Percentiles rank a stretch among this genome's conserved stretches.
Evolutionary conservation across 495 filamentous ascomycete species (phyloP).

Genomic region (Penicillium psychrofluorescens): DNA sequence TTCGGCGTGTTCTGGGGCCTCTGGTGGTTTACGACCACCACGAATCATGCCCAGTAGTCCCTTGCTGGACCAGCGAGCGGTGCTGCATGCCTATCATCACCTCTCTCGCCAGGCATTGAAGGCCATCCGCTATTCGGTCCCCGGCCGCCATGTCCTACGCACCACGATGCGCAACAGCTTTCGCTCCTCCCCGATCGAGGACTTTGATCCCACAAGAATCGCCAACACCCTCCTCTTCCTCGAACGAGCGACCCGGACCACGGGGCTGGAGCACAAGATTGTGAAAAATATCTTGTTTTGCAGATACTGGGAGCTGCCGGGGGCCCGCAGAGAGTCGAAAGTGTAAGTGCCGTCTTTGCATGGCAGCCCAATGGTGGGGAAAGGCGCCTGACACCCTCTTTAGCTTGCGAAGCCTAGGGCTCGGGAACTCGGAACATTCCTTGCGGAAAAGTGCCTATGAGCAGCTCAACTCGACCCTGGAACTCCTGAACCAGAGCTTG

Average conservation of each 20-base stretch:
- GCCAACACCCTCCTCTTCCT: constrained; percentile 74
- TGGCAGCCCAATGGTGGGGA: background rate
- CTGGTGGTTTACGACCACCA: too few relatives aligned
- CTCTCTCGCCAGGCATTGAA: constrained; percentile 67
- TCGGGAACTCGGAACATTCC: constrained; percentile 17
- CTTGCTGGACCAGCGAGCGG: constrained; percentile 17
- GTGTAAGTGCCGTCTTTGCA: constrained; percentile 21
- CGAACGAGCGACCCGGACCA: constrained; percentile 53
- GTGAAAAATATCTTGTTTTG: constrained; percentile 65
- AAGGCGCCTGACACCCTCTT: constrained; percentile 11
- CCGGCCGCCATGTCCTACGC: constrained; percentile 60
- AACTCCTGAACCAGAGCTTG: constrained; percentile 67
- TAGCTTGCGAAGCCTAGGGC: constrained; percentile 26
- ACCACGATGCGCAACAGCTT: constrained; percentile 64
- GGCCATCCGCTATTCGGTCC: constrained; percentile 73
- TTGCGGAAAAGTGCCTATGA: constrained; percentile 34
- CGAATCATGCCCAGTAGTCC: too few relatives aligned
- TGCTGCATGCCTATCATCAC: constrained; percentile 72
- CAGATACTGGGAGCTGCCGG: constrained; percentile 48
- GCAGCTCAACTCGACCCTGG: constrained; percentile 60
- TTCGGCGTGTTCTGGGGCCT: too few relatives aligned
- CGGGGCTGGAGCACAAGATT: constrained; percentile 73
- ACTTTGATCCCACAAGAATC: constrained; percentile 55
- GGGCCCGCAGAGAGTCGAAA: constrained; percentile 26
- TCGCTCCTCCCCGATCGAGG: constrained; percentile 43